phyloP scores from a whole-genome alignment of 1,284 basidiomycete species.

The Meira nashicola region DNA sequence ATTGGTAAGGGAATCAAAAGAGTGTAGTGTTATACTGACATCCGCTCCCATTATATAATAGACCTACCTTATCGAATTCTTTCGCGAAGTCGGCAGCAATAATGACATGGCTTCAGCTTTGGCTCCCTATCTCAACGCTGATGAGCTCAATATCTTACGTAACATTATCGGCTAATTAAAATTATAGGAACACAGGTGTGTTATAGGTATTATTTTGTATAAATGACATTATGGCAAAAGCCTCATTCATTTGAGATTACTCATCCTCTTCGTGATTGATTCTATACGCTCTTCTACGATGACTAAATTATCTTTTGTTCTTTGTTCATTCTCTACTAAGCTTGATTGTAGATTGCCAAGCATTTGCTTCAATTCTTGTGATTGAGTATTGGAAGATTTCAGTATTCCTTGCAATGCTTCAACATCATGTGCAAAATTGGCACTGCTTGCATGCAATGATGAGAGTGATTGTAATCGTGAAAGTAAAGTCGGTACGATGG shows the following conservation, averaged over 20 bases:
- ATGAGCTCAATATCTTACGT: conserved; percentile 1
- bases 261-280: conserved; percentile 60
- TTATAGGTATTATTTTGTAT: neutral
- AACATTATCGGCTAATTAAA: neutral
- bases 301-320: conserved; percentile 54
- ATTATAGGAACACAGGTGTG: neutral
- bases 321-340: conserved; percentile 64
- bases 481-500: conserved; percentile 85
- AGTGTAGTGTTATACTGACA: neutral
- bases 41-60: neutral
- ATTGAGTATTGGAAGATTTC: conserved; percentile 61
- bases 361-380: conserved; percentile 67
- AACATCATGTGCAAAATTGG: conserved; percentile 63
- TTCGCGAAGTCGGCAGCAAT: neutral
- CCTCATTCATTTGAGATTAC: neutral
- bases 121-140: neutral
- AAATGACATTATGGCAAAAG: neutral
- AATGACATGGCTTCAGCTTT: neutral
- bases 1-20: neutral
- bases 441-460: conserved; percentile 73
- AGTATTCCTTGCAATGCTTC: conserved; percentile 70
- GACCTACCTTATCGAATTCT: conserved; percentile 1
- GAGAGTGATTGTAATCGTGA: conserved; percentile 78
- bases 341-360: conserved; percentile 58
- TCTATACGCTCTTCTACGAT: conserved; percentile 69